Base-by-base conservation (phyloP, 225 moss, liverwort and hornwort genomes). In the Thuidium tamariscinum region DNA sequence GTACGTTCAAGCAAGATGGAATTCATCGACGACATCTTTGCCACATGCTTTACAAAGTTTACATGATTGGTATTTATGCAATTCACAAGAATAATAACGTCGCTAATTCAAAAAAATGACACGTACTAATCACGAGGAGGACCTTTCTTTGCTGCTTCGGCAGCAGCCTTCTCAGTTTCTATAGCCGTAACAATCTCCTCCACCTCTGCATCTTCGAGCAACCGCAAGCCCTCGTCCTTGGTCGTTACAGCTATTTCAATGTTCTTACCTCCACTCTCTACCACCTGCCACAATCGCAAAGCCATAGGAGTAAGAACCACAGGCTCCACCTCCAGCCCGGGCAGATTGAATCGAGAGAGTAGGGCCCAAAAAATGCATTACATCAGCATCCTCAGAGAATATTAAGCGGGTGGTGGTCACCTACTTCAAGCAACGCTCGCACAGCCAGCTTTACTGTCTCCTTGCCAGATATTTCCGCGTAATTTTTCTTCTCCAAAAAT, bases 201-300 rank as follows among this genome's bases (percentile, higher is more conserved):
- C 36, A 97, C 95, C 87, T 98, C 98, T 22, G 94, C 87, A 84
- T 98, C 98, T 83, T 97, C 98, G 85, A 97, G 86, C 77, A 95
- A 90, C 49, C 95, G 92, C 77, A 98, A 91, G 68, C 98, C 98
- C 76, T 96, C 94, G 73, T 95, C 89, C 80, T 91, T 89, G 73
- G 94, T 97, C 98, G 95, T 95, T 27, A 96, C 94, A n/a, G 98
- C 98, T 89, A 98, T 94, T 89, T 98, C 98, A 59, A 98, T 98
- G 82, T 98, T 98, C 69, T 97, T 98, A 9, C 97, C 98, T 80
- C 98, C 98, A 74, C 98, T 98, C 91, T 98, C 98, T 82, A 98
- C 98, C 83, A 98, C 98, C 96, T 98, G 95, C 80, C 86, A 93
- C 80, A 89, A 46, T 48, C 21, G 51, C 61, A 30, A 49, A 79